These are phyloP conservation scores for Phytophthora agathidicida DNA, from an alignment of 352 stramenopile genomes.

Conservation along the genomic window DNA sequence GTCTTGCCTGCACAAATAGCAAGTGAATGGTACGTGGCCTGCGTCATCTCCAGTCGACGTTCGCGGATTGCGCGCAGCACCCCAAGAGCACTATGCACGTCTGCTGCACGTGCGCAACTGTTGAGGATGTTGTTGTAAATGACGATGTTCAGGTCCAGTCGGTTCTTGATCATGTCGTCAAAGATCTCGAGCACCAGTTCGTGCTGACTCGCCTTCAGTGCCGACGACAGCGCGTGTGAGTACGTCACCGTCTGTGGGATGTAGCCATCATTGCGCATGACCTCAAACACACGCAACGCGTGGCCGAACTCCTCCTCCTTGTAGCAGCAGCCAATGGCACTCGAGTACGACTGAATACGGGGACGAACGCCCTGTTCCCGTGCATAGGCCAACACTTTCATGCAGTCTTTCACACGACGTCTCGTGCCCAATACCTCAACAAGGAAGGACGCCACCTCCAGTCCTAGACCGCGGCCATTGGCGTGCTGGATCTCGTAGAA, in stretches of 20 bases:
- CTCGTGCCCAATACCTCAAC: conserved; percentile 66
- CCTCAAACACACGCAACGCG: conserved; percentile 85
- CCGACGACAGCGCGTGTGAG: conserved; percentile 80
- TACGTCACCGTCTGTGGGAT: conserved; percentile 83
- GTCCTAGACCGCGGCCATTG: conserved; percentile 42
- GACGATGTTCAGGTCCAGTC: conserved; percentile 71
- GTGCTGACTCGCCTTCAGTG: conserved; percentile 78
- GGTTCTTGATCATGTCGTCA: conserved; percentile 83
- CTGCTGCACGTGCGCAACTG: conserved; percentile 73
- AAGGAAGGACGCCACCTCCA: conserved; percentile 59
- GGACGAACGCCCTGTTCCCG: conserved; percentile 72
- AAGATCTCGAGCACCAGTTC: conserved; percentile 90
- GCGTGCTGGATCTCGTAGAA: conserved; percentile 49
- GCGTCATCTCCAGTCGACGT: conserved; percentile 65
- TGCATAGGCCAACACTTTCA: conserved; percentile 70
- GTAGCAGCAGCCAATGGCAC: conserved; percentile 82
- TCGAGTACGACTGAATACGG: conserved; percentile 85
- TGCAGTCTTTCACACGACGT: conserved; percentile 51
- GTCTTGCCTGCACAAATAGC: conserved; percentile 83
- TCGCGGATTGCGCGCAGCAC: conserved; percentile 74
- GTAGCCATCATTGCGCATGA: conserved; percentile 88
- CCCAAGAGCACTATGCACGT: conserved; percentile 72
- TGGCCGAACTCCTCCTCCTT: conserved; percentile 66
- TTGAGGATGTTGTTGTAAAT: conserved; percentile 91
- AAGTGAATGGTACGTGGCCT: conserved; percentile 82